Evolutionary conservation across 139 green algal genomes (phyloP), one percentile per base, ranked within the genome.

Genomic region (Haematococcus sp.): DNA sequence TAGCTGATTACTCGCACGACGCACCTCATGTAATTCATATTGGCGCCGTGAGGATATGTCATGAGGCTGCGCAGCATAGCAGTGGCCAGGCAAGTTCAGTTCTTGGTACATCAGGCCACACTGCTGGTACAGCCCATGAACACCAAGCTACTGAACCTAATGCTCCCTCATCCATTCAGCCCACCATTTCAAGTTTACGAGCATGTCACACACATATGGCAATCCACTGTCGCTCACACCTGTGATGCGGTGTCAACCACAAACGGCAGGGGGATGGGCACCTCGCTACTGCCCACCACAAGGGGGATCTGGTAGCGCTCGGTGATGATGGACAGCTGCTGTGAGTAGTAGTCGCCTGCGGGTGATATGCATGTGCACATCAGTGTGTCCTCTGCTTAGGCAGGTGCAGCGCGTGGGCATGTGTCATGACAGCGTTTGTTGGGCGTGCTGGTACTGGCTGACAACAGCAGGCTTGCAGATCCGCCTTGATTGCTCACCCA

Each of bases 261-360:
- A 52, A 54, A 68, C 13, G 61, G 61, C 61, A 68, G 61, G 3
- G 61, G 61, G 31, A 68, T 68, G 61, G 61, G 32, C 31, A 68
- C 28, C 13, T 27, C 16, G 33, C 32, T 54, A 31, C 17, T 7
- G 32, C 61, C 61, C 33, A 68, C 61, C 61, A 68, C 61, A 4
- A 68, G 32, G 19, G 31, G 11, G 13, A 68, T 19, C 30, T 27
- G 7, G 61, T 68, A 68, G 3, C 58, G 58, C 25, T 33, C 25
- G 20, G 28, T n/a, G 4, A 65, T 4, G 4, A 65, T n/a, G 27
- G 11, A n/a, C 58, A 65, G 25, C 58, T 65, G 58, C 58, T 40
- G 11, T 27, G 22, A 7, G 22, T 30, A 60, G 11, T 49, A 49
- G 40, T 49, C 40, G 11, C 40, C 52, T 25, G 20, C 52, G 22